Percentiles rank a stretch among this genome's conserved stretches.
phyloP scores from a whole-genome alignment of 1,284 basidiomycete species.

The Apiotrichum gracile region DNA sequence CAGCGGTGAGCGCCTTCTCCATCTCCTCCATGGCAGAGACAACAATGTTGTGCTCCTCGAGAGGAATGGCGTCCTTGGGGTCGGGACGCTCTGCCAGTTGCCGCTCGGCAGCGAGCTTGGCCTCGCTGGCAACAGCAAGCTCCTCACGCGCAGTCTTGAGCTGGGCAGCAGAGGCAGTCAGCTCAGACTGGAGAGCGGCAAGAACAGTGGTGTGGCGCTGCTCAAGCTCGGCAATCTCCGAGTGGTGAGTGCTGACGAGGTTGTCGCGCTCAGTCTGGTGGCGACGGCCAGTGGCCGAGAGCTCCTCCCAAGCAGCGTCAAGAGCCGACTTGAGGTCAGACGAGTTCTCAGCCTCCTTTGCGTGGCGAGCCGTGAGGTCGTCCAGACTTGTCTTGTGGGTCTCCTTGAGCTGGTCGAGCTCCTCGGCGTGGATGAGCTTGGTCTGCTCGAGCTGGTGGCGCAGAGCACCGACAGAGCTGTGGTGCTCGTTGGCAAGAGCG shows the following conservation, averaged over 20 bases:
- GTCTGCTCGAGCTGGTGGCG: slow-evolving; percentile 10
- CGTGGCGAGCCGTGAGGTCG: slow-evolving; percentile 16
- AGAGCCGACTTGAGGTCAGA: slow-evolving; percentile 13
- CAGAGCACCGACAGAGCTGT: slow-evolving; percentile 1
- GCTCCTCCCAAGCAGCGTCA: slow-evolving; percentile 19
- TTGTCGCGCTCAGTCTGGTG: slow-evolving; percentile 20
- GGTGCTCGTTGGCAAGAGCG: slow-evolving; percentile 17
- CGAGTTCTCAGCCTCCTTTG: slow-evolving; percentile 5
- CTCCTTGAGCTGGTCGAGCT: slow-evolving; percentile 20
- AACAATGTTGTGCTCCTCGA: slow-evolving; percentile 24
- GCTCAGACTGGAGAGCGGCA: slow-evolving; percentile 12
- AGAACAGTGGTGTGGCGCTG: slow-evolving; percentile 17
- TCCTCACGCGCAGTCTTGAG: slow-evolving; percentile 11
- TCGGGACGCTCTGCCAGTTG: slow-evolving; percentile 13
- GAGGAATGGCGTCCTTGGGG: slow-evolving; percentile 9
- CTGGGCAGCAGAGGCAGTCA: slow-evolving; percentile 5
- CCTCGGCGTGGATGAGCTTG: slow-evolving; percentile 6
- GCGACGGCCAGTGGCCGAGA: slow-evolving; percentile 8
- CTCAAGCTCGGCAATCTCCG: slow-evolving; percentile 18
- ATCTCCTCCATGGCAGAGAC: slow-evolving; percentile 35
- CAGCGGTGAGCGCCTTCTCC: slow-evolving; percentile 29
- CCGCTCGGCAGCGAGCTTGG: slow-evolving; percentile 14
- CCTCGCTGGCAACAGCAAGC: slow-evolving; percentile 11
- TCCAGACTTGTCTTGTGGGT: slow-evolving; percentile 14
- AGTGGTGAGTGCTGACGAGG: slow-evolving; percentile 21